These are phyloP conservation scores for Cryptococcus depauperatus DNA, from an alignment of 1,284 basidiomycete species.

Conservation along the genomic window DNA sequence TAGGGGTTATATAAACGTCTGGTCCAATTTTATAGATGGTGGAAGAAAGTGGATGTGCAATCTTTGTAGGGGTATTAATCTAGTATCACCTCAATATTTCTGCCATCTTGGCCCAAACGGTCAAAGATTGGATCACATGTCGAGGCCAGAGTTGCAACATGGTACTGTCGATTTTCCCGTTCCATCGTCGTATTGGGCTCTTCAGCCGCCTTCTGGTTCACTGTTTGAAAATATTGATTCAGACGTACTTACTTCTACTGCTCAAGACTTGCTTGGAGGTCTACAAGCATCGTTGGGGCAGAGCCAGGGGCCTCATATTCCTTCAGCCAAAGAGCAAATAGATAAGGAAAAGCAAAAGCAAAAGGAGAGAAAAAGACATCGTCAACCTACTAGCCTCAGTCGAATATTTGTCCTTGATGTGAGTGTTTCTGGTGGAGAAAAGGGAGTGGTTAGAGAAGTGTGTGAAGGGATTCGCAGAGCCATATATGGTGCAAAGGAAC, in stretches of 20 bases:
- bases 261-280: slow-evolving; percentile 38
- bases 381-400: slow-evolving; percentile 61
- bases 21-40: slow-evolving; percentile 79
- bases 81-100: slow-evolving; percentile 77
- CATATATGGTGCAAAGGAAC: slow-evolving; percentile 58
- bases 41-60: slow-evolving; percentile 90
- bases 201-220: slow-evolving; percentile 47
- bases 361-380: slow-evolving; percentile 34
- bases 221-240: slow-evolving; percentile 46
- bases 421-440: slow-evolving; percentile 60
- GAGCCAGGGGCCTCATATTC: slow-evolving; percentile 13
- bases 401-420: slow-evolving; percentile 89
- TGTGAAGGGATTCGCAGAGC: slow-evolving; percentile 60
- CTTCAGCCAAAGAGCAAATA: slow-evolving; percentile 12
- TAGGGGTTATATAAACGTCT: slow-evolving; percentile 89
- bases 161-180: slow-evolving; percentile 91
- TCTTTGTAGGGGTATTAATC: slow-evolving; percentile 70
- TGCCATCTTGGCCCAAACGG: slow-evolving; percentile 73
- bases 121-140: slow-evolving; percentile 70
- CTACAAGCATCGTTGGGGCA: slow-evolving; percentile 38
- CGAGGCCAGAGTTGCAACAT: slow-evolving; percentile 78
- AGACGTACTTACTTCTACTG: slow-evolving; percentile 37
- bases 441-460: slow-evolving; percentile 65
- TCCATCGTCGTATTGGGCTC: slow-evolving; percentile 79
- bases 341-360: slow-evolving; percentile 27